These are phyloP conservation scores for Agarophyton chilense DNA, from an alignment of 23 red algal genomes.

Conservation along the genomic window DNA sequence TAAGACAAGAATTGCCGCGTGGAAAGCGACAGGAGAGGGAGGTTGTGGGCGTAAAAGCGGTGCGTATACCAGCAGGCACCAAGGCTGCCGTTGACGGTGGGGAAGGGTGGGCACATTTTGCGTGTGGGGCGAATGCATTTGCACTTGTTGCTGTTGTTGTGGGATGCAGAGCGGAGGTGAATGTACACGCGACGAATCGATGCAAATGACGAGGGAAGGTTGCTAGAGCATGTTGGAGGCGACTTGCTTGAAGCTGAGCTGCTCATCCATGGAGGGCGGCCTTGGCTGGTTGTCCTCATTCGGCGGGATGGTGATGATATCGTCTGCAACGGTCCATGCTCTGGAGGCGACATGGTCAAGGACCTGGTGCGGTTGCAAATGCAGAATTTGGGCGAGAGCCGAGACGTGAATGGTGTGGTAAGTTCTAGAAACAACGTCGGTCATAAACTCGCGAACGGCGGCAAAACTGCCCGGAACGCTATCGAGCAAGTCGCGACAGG, in stretches of 20 bases:
- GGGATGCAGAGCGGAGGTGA: too few relatives aligned
- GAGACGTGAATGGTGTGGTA: conserved; percentile 60
- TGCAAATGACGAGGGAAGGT: too few relatives aligned
- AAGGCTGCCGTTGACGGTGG: too few relatives aligned
- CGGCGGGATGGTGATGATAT: conserved; percentile 45
- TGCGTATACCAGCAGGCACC: too few relatives aligned
- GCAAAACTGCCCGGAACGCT: conserved; percentile 59
- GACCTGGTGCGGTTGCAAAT: conserved; percentile 17
- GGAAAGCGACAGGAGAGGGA: too few relatives aligned
- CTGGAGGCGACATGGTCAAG: neutral
- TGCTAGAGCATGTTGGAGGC: conserved; percentile 54
- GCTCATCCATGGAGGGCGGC: conserved; percentile 70
- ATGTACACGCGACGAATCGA: too few relatives aligned
- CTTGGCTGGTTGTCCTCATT: conserved; percentile 75
- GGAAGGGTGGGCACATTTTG: too few relatives aligned
- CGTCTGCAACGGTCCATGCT: conserved; percentile 30
- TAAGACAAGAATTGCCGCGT: too few relatives aligned
- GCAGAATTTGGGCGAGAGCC: conserved; percentile 30
- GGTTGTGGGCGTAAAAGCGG: too few relatives aligned
- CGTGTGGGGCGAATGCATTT: too few relatives aligned
- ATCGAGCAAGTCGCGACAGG: conserved; percentile 42
- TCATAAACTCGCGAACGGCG: conserved; percentile 77
- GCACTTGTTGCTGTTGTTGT: too few relatives aligned
- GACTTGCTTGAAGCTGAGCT: conserved; percentile 66
- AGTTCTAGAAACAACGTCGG: conserved; percentile 72